Evolutionary conservation across 2,329 filamentous ascomycete genomes (phyloP).

Genomic region (Westerdykella ornata): DNA sequence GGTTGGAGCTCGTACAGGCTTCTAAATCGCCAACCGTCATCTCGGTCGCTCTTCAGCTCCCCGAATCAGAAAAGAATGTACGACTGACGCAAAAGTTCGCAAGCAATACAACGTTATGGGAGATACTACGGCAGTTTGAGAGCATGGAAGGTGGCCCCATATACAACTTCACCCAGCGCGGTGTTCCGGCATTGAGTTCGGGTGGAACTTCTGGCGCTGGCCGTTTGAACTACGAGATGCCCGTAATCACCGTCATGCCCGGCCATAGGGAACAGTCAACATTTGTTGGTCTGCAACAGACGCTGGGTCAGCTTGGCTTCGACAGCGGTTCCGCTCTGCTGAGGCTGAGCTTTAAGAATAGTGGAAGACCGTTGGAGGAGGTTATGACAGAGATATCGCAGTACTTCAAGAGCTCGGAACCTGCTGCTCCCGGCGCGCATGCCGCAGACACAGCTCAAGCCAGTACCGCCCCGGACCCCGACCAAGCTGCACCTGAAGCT

Average conservation of each 20-base stretch:
- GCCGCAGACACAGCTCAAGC: constrained; percentile 22
- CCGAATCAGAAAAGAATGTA: constrained; percentile 63
- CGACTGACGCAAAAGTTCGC: constrained; percentile 79
- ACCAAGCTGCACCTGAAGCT: constrained; percentile 21
- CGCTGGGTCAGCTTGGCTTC: constrained; percentile 76
- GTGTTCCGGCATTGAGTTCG: constrained; percentile 56
- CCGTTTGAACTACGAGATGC: constrained; percentile 80
- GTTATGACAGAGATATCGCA: constrained; percentile 75
- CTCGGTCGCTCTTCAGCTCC: constrained; percentile 81
- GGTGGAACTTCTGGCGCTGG: constrained; percentile 54
- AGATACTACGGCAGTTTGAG: constrained; percentile 84
- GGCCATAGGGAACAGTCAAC: constrained; percentile 60
- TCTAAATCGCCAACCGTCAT: constrained; percentile 81
- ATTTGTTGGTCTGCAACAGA: constrained; percentile 82
- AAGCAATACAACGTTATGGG: constrained; percentile 83
- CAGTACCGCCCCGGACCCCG: constrained; percentile 18
- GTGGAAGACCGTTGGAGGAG: constrained; percentile 71
- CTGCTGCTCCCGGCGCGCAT: constrained; percentile 19
- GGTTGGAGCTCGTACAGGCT: constrained; percentile 82
- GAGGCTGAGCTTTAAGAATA: constrained; percentile 67
- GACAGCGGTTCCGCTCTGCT: constrained; percentile 77
- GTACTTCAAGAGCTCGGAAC: constrained; percentile 56
- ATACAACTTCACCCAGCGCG: constrained; percentile 76
- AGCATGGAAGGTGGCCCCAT: constrained; percentile 41
- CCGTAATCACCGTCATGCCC: constrained; percentile 76